Conservation (phyloP, 352 stramenopile genomes). For the Thalassiosira ordinaria region DNA sequence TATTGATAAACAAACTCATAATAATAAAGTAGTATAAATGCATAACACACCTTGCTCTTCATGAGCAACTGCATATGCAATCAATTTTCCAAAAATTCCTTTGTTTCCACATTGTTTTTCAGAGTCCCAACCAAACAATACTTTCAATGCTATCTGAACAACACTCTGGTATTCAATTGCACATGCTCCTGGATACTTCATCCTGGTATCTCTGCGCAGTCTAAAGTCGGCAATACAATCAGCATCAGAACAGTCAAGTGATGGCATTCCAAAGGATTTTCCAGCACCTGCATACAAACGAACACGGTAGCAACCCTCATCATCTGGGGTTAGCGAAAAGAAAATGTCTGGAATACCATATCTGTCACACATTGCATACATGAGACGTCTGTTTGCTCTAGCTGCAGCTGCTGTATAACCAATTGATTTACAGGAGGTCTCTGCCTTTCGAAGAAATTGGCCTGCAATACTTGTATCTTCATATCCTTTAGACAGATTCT, state of each 20-base stretch:
- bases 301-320: conserved; percentile 23
- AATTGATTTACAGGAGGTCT: conserved; percentile 27
- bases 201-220: conserved; percentile 6
- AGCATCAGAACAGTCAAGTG: conserved; percentile 6
- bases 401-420: conserved; percentile 22
- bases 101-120: conserved; percentile 5
- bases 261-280: background rate
- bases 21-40: too few relatives aligned
- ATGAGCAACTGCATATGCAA: conserved; percentile 19
- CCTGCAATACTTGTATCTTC: conserved; percentile 20
- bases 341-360: conserved; percentile 30
- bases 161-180: conserved; percentile 27
- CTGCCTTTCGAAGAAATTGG: conserved; percentile 3
- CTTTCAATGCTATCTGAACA: conserved; percentile 17
- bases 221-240: conserved; percentile 17
- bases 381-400: conserved; percentile 5
- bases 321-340: conserved; percentile 17
- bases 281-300: conserved; percentile 16
- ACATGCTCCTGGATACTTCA: conserved; percentile 31
- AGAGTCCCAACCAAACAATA: conserved; percentile 20
- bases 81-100: conserved; percentile 20
- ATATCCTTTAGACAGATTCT: conserved; percentile 4
- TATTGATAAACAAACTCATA: too few relatives aligned
- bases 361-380: conserved; percentile 26
- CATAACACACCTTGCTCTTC: conserved; percentile 31